Percentiles rank a stretch among this genome's conserved stretches.
Conservation (phyloP, 768 basidiomycete species). For the Rhodosporidiobolus odoratus region DNA sequence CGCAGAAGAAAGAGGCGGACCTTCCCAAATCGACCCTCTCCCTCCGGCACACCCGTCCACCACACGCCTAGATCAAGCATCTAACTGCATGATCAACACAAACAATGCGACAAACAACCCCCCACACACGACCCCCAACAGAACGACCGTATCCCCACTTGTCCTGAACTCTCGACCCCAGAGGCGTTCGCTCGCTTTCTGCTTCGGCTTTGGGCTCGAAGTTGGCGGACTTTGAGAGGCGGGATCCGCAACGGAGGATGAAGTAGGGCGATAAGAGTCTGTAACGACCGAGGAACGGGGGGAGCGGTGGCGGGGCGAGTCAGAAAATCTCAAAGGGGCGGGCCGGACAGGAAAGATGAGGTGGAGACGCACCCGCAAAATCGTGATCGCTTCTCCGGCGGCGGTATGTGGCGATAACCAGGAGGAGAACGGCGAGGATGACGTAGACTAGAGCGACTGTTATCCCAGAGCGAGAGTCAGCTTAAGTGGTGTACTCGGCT, state of each 20-base stretch:
- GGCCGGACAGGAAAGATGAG: constrained; percentile 46
- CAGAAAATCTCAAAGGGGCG: no score
- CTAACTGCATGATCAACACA: constrained; percentile 58
- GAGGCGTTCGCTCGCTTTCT: constrained; percentile 53
- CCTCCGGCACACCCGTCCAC: not conserved
- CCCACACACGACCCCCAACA: constrained; percentile 59
- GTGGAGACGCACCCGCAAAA: constrained; percentile 58
- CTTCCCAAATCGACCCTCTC: not conserved
- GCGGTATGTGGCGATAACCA: constrained; percentile 58
- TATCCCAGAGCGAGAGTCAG: not conserved
- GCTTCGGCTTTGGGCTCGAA: no score
- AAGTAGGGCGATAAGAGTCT: not conserved
- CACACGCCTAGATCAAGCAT: not conserved
- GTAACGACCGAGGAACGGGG: not conserved
- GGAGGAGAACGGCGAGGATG: constrained; percentile 57
- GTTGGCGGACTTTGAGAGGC: not conserved
- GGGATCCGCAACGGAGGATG: not conserved
- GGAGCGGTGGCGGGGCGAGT: constrained; percentile 42
- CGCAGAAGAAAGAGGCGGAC: not conserved
- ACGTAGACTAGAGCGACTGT: constrained; percentile 46
- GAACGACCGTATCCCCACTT: constrained; percentile 64
- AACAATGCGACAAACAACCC: constrained; percentile 63
- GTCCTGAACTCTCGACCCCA: constrained; percentile 75
- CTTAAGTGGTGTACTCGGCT: not conserved
- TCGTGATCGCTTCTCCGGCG: constrained; percentile 65